phyloP scores from a whole-genome alignment of 768 basidiomycete genomes.

The Naganishia onofrii region DNA sequence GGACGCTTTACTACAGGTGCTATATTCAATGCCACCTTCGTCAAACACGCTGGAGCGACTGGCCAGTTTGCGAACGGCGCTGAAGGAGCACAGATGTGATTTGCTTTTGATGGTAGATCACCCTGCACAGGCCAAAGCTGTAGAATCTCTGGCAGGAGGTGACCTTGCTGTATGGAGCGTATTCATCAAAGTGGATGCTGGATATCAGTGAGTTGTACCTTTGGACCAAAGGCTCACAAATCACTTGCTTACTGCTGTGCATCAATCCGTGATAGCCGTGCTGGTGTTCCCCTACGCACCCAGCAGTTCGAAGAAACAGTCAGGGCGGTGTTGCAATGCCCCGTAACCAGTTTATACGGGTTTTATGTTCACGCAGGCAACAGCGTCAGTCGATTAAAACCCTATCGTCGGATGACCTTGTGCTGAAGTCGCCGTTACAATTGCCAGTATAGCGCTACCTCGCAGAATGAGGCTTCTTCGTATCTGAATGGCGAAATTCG shows the following conservation, averaged over 20 bases:
- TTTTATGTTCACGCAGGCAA: constrained; percentile 80
- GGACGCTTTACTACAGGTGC: constrained; percentile 58
- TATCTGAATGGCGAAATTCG: constrained; percentile 70
- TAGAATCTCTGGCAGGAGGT: constrained; percentile 59
- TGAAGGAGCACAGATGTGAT: constrained; percentile 60
- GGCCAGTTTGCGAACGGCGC: constrained; percentile 33
- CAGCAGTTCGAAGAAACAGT: constrained; percentile 62
- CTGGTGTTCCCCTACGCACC: constrained; percentile 63
- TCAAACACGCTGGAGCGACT: constrained; percentile 71
- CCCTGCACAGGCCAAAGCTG: constrained; percentile 65
- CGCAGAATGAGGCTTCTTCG: constrained; percentile 62
- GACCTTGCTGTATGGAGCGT: constrained; percentile 61
- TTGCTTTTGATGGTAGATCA: constrained; percentile 73
- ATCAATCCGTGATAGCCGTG: constrained; percentile 59
- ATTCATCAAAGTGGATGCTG: constrained; percentile 77
- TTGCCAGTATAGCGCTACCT: constrained; percentile 65
- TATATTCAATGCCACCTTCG: constrained; percentile 74
- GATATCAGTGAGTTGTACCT: constrained; percentile 62
- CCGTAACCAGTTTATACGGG: constrained; percentile 66
- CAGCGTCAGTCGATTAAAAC: constrained; percentile 27
- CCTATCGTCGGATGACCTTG: neutral
- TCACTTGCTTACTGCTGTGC: neutral
- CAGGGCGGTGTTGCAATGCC: constrained; percentile 58
- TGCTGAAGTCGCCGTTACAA: neutral
- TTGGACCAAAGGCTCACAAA: no score